Base-by-base conservation (phyloP, 2,329 filamentous ascomycete species). In the Sclerotinia subarctica region DNA sequence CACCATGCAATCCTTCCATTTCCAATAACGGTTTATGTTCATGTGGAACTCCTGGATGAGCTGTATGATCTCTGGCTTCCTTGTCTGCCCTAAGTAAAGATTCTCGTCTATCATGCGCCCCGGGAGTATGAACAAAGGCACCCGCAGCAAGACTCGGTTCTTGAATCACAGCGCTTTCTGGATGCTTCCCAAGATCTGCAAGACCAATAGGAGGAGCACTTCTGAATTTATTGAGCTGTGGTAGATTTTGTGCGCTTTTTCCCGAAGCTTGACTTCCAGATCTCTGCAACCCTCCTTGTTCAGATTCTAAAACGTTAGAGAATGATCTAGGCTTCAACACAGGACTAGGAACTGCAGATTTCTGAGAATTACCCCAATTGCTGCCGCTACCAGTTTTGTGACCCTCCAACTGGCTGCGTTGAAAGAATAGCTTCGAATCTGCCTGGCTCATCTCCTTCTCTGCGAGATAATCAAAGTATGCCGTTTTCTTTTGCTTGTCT, bases 401-500 rank as follows among this genome's bases (percentile, higher is more conserved):
- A 17, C 73, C 71, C 47, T 78, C 90, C 68, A 89, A 82, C 78
- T 93, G 91, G 79, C 92, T 93, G 72, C 92, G 86, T 80, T 97
- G 94, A 79, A 97, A 99, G 81, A 98, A 96, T 71, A 97, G 85
- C 79, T 97, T 98, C 69, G 94, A 92, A 78, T 99, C 95, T 35
- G 92, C 90, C 78, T 97, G 93, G 76, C 90, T 96, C 88, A 97
- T 91, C 76, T 94, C 92, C 75, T 95, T 96, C 80, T 99, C 95
- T 65, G 92, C 91, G 64, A 94, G 90, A 76, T 94, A 93, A 79
- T 97, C 94, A 80, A 96, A 97, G 77, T 93, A 96, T 26, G 94
- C 92, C 11, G 93, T 97, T 77, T 89, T 90, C 70, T 84, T 84
- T 46, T 86, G 86, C 64, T 86, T 77, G 75, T 90, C 87, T 70